These are phyloP conservation scores for Macroventuria anomochaeta DNA, from an alignment of 2,329 filamentous ascomycete species.

Conservation along the genomic window DNA sequence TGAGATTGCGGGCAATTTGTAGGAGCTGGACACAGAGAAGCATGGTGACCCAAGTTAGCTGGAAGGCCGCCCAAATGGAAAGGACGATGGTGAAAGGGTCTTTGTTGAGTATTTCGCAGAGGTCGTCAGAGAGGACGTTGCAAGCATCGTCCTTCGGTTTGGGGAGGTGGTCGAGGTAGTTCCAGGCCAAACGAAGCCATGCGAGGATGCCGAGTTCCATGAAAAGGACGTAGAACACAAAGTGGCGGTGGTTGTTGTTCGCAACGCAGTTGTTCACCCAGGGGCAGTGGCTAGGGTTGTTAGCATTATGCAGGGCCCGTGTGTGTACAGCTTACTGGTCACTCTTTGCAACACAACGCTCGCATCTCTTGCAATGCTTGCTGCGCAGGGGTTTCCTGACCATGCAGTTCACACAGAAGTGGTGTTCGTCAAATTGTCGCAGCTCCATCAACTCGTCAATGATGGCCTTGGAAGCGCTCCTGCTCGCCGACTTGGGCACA, in stretches of 20 bases:
- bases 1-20: slow-evolving; percentile 90
- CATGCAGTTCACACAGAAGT: slow-evolving; percentile 96
- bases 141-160: slow-evolving; percentile 63
- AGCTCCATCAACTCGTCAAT: slow-evolving; percentile 84
- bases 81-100: slow-evolving; percentile 86
- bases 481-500: slow-evolving; percentile 87
- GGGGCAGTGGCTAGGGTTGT: slow-evolving; percentile 78
- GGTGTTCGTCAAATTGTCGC: slow-evolving; percentile 91
- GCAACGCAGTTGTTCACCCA: slow-evolving; percentile 98
- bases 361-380: slow-evolving; percentile 93
- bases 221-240: slow-evolving; percentile 85
- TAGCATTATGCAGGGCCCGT: slow-evolving; percentile 16
- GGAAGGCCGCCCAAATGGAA: slow-evolving; percentile 78
- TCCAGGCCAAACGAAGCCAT: slow-evolving; percentile 74
- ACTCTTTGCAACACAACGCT: slow-evolving; percentile 92
- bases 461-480: slow-evolving; percentile 85
- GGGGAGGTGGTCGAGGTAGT: slow-evolving; percentile 70
- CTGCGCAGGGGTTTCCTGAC: slow-evolving; percentile 88
- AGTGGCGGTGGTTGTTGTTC: slow-evolving; percentile 94
- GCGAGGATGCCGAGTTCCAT: slow-evolving; percentile 76
- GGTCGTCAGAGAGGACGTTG: slow-evolving; percentile 73
- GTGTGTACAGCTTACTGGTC: slow-evolving; percentile 75
- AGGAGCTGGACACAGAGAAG: slow-evolving; percentile 91
- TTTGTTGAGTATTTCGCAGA: slow-evolving; percentile 79
- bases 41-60: slow-evolving; percentile 97